Conservation (phyloP, 768 basidiomycete genomes). For the Serpula lacrymans region DNA sequence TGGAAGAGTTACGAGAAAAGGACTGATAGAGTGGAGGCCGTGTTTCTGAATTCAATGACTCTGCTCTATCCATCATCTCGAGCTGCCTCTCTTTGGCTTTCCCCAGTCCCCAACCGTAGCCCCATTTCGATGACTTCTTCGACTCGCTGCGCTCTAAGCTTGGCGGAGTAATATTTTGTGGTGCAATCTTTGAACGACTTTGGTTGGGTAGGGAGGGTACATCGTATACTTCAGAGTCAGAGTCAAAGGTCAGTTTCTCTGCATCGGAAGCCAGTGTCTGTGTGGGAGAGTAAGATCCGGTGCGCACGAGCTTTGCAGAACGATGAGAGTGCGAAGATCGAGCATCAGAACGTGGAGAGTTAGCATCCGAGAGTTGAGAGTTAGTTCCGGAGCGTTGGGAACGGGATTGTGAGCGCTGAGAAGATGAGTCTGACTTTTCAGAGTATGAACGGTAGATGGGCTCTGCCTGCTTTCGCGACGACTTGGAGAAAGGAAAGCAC, state of each 20-base stretch:
- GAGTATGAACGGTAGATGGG: slow-evolving; percentile 32
- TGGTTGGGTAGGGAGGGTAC: slow-evolving; percentile 26
- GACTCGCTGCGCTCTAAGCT: slow-evolving; percentile 55
- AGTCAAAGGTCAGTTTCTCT: slow-evolving; percentile 53
- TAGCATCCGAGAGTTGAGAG: too few relatives aligned
- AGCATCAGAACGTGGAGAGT: slow-evolving; percentile 20
- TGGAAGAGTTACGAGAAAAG: slow-evolving; percentile 35
- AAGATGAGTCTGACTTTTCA: slow-evolving; percentile 44
- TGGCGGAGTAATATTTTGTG: too few relatives aligned
- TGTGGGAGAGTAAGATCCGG: slow-evolving; percentile 42
- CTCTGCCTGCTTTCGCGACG: slow-evolving; percentile 22
- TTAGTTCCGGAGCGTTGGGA: slow-evolving; percentile 18
- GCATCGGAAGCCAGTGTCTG: slow-evolving; percentile 37
- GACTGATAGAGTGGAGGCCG: slow-evolving; percentile 28
- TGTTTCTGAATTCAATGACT: slow-evolving; percentile 35
- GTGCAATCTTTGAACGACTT: slow-evolving; percentile 40
- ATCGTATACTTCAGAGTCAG: slow-evolving; percentile 63
- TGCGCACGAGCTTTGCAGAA: slow-evolving; percentile 32
- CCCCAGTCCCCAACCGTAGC: slow-evolving; percentile 71
- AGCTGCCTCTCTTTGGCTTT: slow-evolving; percentile 46
- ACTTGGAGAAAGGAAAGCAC: slow-evolving; percentile 53
- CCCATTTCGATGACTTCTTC: slow-evolving; percentile 57
- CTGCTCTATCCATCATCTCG: slow-evolving; percentile 30
- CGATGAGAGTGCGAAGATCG: slow-evolving; percentile 13
- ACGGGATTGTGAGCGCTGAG: slow-evolving; percentile 28